Evolutionary conservation across 2,329 filamentous ascomycete genomes (phyloP), one percentile per base, ranked within the genome.

Genomic region (Fusarium sublunatum): DNA sequence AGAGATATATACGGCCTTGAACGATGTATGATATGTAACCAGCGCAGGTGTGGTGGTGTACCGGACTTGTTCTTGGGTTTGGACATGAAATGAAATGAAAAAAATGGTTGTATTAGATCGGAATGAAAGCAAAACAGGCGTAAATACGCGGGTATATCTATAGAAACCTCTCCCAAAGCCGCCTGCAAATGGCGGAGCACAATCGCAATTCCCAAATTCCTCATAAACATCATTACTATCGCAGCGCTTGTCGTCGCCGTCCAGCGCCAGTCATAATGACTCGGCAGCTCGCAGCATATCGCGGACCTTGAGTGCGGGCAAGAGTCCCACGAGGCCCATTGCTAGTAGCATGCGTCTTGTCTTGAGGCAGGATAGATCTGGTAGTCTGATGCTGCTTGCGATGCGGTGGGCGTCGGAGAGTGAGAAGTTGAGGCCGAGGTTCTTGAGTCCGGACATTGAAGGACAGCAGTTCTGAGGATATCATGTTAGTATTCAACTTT

Each of bases 261-360:
- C 12, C 25, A 10, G 15, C 51, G 7, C 28, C 61, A 67, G 68
- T 70, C 68, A 70, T 67, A 71, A 67, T n/a, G 58, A 51, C 48
- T 58, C 57, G n/a, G 58, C 51, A 28, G 64, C 53, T 32, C 38
- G 49, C 15, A 67, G 40, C 52, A 67, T 58, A 7, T 59, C 58
- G 15, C 64, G 65, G 49, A 70, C 69, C 31, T 60, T 57, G 46
- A 67, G 54, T n/a, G 59, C 56, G 2, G 71, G 66, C 13, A 71
- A 31, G 28, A 73, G 61, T 12, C 70, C 71, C 46, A 75, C 67
- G 2, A 77, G 61, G 5, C 73, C 75, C 43, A 77, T 64, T 9
- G 69, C 70, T 38, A 75, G 52, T 34, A 73, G 51, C 52, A 75
- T 65, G 5, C 71, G 69, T 47, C 70, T 68, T 45, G 69, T 73